Percentiles rank a stretch among this genome's conserved stretches.
Evolutionary conservation across 2,329 filamentous ascomycete genomes (phyloP).

Genomic region (Myriosclerotinia scirpicola): DNA sequence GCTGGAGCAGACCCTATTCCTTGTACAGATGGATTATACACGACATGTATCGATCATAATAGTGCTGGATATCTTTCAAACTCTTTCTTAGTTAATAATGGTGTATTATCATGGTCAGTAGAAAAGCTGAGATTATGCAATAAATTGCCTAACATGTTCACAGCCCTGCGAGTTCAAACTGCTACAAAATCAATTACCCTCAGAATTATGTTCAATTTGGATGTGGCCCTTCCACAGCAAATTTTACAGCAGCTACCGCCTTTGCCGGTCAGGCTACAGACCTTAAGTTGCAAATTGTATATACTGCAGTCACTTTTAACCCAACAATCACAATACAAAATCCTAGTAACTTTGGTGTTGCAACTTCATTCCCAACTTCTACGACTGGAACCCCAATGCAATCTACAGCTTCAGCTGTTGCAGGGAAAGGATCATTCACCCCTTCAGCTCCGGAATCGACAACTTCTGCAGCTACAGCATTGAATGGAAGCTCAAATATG

Average conservation of each 20-base stretch:
- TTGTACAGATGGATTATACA: slow-evolving; percentile 39
- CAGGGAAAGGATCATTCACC: slow-evolving; percentile 17
- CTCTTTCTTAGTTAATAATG: slow-evolving; percentile 33
- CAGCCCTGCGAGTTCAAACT: slow-evolving; percentile 31
- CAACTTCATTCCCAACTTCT: slow-evolving; percentile 21
- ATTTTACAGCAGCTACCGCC: slow-evolving; percentile 33
- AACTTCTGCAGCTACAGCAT: slow-evolving; percentile 3
- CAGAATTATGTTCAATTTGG: slow-evolving; percentile 36
- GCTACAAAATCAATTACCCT: slow-evolving; percentile 37
- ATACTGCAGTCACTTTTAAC: slow-evolving; percentile 34
- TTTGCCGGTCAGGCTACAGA: slow-evolving; percentile 36
- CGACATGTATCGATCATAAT: slow-evolving; percentile 37
- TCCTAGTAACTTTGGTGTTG: slow-evolving; percentile 17
- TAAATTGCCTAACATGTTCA: slow-evolving; percentile 27
- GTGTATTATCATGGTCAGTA: slow-evolving; percentile 38
- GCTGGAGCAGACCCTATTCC: slow-evolving; percentile 27
- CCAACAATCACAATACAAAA: slow-evolving; percentile 22
- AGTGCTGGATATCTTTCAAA: slow-evolving; percentile 33
- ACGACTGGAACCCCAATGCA: slow-evolving; percentile 10
- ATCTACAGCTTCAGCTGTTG: slow-evolving; percentile 16
- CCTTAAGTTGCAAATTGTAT: slow-evolving; percentile 36
- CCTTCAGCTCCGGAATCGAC: slow-evolving; percentile 2
- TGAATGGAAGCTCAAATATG: slow-evolving; percentile 6
- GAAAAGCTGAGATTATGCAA: not conserved
- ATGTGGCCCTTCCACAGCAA: slow-evolving; percentile 35